Evolutionary conservation across 441 rosid genomes (phyloP), one percentile per base, ranked within the genome.

Genomic region (Breynia disticha): DNA sequence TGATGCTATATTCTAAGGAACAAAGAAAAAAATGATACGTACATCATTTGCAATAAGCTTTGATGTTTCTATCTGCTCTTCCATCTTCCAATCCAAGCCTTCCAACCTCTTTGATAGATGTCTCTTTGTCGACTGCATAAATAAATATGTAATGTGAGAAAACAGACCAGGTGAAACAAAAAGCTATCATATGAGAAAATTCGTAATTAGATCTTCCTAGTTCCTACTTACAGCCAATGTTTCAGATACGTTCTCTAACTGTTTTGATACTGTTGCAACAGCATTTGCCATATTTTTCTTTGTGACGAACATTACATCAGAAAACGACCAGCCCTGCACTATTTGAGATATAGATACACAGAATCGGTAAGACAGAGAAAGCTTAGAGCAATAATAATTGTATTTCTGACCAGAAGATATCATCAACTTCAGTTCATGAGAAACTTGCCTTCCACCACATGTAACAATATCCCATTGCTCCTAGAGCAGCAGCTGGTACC

Each of bases 391-490:
- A 52, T 16, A 61, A 16, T 11, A 21, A 19, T n/a, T 28, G 50
- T 55, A 46, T 35, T 19, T 17, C 11, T 22, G 19, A 50, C 22
- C 7, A 17, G 39, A 68, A 46, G 45, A 37, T 62, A 57, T 15
- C 17, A 41, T 67, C 46, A 45, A 63, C 38, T 45, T 50, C 38
- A 35, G 51, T 57, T 61, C 63, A 53, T 2, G 21, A 50, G 49
- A 66, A 43, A 12, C 66, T 68, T 60, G 78, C 98, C 93, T 85
- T 87, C 98, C 93, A 90, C 95, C 87, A 81, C 95, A 87, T 83
- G 70, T 85, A 87, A 72, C 93, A 81, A 73, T 87, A 90, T 46
- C 93, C 95, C 87, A 90, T 75, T 55, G 90, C 96, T 73, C 96
- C 96, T 61, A 90, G 59, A 4, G 93, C 96, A 28, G 93, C 90